phyloP scores from a whole-genome alignment of 2,329 filamentous ascomycete species.

The Eutypella sp. region DNA sequence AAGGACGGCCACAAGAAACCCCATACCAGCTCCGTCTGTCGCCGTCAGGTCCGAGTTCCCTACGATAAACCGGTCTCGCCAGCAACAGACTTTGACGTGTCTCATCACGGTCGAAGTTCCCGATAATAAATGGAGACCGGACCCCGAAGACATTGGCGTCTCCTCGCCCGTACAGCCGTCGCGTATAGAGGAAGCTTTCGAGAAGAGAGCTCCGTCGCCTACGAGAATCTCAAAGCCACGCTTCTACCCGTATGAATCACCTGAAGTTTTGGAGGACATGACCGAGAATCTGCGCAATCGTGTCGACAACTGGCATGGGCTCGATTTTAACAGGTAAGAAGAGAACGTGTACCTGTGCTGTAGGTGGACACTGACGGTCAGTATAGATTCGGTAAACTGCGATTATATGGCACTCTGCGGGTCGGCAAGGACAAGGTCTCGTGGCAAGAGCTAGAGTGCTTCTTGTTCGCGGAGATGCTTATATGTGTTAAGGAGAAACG shows the following conservation, averaged over 20 bases:
- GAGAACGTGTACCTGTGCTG: slow-evolving; percentile 14
- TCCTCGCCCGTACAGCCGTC: slow-evolving; percentile 39
- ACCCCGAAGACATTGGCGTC: slow-evolving; percentile 71
- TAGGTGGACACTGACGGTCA: no score
- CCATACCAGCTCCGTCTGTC: slow-evolving; percentile 86
- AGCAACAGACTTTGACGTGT: slow-evolving; percentile 93
- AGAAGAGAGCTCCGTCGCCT: slow-evolving; percentile 54
- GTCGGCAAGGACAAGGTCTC: slow-evolving; percentile 95
- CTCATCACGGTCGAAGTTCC: slow-evolving; percentile 90
- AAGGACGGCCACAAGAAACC: slow-evolving; percentile 68
- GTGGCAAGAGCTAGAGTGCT: slow-evolving; percentile 98
- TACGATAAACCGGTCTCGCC: slow-evolving; percentile 82
- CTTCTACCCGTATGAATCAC: slow-evolving; percentile 68
- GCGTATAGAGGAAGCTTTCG: slow-evolving; percentile 49
- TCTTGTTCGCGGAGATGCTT: slow-evolving; percentile 96
- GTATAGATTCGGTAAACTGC: slow-evolving; percentile 78
- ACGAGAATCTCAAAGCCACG: slow-evolving; percentile 48
- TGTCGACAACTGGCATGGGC: slow-evolving; percentile 98
- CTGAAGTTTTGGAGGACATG: slow-evolving; percentile 74
- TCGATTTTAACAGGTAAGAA: slow-evolving; percentile 76
- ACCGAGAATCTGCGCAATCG: slow-evolving; percentile 78
- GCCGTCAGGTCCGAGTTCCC: slow-evolving; percentile 96
- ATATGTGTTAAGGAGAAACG: slow-evolving; percentile 99
- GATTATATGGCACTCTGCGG: slow-evolving; percentile 81
- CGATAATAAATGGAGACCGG: slow-evolving; percentile 84